phyloP scores from a whole-genome alignment of 2,329 filamentous ascomycete genomes.

The Phaeosphaeria sp. region DNA sequence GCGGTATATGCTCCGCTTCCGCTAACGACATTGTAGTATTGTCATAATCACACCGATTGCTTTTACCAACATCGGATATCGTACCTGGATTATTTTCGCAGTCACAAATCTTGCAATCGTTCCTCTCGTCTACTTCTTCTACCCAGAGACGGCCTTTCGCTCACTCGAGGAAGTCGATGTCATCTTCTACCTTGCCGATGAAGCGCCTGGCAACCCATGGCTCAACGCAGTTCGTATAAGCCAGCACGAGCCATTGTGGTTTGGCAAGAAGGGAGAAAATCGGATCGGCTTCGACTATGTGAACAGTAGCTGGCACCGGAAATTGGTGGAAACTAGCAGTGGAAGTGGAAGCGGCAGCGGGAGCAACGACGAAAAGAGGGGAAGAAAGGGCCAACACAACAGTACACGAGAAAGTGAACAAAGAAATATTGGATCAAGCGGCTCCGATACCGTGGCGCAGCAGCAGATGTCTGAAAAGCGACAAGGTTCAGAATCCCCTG shows the following conservation, averaged over 20 bases:
- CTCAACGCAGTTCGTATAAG: constrained; percentile 58
- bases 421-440: constrained; percentile 3
- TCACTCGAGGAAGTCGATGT: constrained; percentile 72
- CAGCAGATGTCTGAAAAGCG: background rate
- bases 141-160: constrained; percentile 64
- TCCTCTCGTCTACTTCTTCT: constrained; percentile 65
- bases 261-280: constrained; percentile 61
- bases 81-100: constrained; percentile 66
- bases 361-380: constrained; percentile 13
- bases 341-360: constrained; percentile 21
- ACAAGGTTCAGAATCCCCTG: background rate
- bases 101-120: constrained; percentile 59
- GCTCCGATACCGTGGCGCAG: background rate
- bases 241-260: constrained; percentile 60
- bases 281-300: constrained; percentile 57
- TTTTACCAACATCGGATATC: constrained; percentile 60
- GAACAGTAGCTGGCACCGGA: constrained; percentile 35
- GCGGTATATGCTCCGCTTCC: background rate
- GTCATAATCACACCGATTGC: constrained; percentile 70
- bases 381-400: background rate
- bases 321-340: constrained; percentile 19
- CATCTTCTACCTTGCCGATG: constrained; percentile 62
- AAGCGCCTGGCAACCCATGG: constrained; percentile 56
- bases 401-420: background rate
- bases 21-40: constrained; percentile 58